Evolutionary conservation across 495 filamentous ascomycete species (phyloP).

Genomic region (Aspergillus biplanus): DNA sequence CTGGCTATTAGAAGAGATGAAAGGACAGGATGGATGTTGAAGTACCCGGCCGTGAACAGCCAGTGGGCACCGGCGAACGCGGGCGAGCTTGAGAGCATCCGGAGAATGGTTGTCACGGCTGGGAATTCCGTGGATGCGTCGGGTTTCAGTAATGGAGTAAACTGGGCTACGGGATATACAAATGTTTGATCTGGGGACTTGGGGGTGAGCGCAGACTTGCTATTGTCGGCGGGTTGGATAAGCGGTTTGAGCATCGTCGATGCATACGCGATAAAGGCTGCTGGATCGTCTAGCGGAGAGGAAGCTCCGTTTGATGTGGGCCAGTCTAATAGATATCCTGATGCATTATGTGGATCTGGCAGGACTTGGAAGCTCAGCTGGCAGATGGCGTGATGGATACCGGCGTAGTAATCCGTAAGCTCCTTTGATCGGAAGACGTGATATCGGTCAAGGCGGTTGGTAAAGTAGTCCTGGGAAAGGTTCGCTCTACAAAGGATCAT

Average conservation of each 20-base stretch:
- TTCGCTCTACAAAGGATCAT: slow-evolving; percentile 65
- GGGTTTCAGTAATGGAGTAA: slow-evolving; percentile 78
- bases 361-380: slow-evolving; percentile 80
- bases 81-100: slow-evolving; percentile 58
- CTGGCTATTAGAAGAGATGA: slow-evolving; percentile 76
- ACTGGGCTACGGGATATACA: slow-evolving; percentile 81
- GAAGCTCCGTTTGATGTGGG: slow-evolving; percentile 72
- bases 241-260: slow-evolving; percentile 67
- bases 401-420: slow-evolving; percentile 80
- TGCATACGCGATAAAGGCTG: slow-evolving; percentile 68
- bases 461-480: slow-evolving; percentile 93
- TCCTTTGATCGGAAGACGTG: slow-evolving; percentile 82
- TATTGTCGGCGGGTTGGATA: slow-evolving; percentile 54
- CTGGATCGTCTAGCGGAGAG: slow-evolving; percentile 69
- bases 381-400: slow-evolving; percentile 75
- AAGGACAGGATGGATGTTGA: slow-evolving; percentile 87
- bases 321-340: slow-evolving; percentile 78
- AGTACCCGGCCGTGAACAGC: slow-evolving; percentile 98
- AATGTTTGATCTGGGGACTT: slow-evolving; percentile 61
- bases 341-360: slow-evolving; percentile 56
- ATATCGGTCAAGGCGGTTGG: slow-evolving; percentile 91
- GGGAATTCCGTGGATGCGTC: slow-evolving; percentile 89
- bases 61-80: slow-evolving; percentile 70
- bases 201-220: slow-evolving; percentile 33
- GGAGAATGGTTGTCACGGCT: slow-evolving; percentile 72